Conservation (phyloP, 2,329 filamentous ascomycete genomes). For the Phaeomoniella chlamydospora region DNA sequence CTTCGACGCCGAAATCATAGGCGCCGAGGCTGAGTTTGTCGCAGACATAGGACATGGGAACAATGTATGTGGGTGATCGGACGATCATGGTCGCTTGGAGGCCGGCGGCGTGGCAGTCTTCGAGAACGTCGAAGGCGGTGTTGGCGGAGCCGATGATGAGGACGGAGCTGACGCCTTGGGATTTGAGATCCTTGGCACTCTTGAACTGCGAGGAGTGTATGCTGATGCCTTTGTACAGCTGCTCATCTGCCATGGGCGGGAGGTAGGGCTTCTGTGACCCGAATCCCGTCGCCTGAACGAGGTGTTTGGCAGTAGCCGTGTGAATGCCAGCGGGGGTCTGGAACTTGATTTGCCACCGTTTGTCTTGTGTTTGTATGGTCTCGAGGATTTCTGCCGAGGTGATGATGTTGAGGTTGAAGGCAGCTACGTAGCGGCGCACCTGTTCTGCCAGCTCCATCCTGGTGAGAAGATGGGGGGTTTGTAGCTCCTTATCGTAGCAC, state of each 20-base stretch:
- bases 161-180: too few relatives aligned
- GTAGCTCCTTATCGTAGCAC: too few relatives aligned
- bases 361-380: slow-evolving; percentile 21
- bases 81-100: too few relatives aligned
- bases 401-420: slow-evolving; percentile 16
- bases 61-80: too few relatives aligned
- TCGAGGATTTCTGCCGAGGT: slow-evolving; percentile 20
- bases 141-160: slow-evolving; percentile 34
- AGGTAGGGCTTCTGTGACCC: slow-evolving; percentile 16
- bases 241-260: slow-evolving; percentile 11
- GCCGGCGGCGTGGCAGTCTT: too few relatives aligned
- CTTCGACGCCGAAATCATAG: too few relatives aligned
- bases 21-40: too few relatives aligned
- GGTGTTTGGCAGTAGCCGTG: slow-evolving; percentile 12
- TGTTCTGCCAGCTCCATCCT: slow-evolving; percentile 10
- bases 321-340: slow-evolving; percentile 10
- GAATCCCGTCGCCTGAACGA: slow-evolving; percentile 19
- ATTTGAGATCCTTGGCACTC: slow-evolving; percentile 26
- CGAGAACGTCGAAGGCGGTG: too few relatives aligned
- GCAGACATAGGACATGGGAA: too few relatives aligned
- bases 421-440: slow-evolving; percentile 9
- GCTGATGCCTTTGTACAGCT: slow-evolving; percentile 20
- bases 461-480: slow-evolving; percentile 12
- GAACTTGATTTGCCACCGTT: slow-evolving; percentile 22
- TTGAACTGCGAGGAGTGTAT: slow-evolving; percentile 21